phyloP scores from a whole-genome alignment of 208 protist genomes.

The Leishmania major region DNA sequence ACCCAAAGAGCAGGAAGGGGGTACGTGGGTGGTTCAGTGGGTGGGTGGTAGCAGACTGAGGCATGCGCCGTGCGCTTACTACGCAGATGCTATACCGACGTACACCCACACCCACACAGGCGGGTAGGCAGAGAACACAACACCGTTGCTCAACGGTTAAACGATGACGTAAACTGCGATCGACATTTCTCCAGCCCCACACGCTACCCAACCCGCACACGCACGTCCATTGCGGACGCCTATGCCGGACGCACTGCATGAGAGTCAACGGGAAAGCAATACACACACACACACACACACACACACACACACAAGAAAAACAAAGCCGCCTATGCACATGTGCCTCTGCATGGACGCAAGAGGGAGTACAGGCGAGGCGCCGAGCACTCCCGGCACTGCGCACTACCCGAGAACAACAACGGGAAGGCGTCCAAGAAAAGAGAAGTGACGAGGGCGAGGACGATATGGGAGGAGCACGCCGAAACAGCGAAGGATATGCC shows the following conservation, averaged over 20 bases:
- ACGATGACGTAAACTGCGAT: not conserved
- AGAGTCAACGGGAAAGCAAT: not conserved
- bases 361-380: not conserved
- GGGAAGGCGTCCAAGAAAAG: no score
- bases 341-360: no score
- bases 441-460: no score
- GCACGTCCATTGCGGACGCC: not conserved
- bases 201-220: not conserved
- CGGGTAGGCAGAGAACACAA: no score
- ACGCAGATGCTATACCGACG: not conserved
- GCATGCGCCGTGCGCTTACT: not conserved
- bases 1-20: not conserved
- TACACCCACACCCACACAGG: not conserved
- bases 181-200: not conserved
- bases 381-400: not conserved
- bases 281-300: no score
- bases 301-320: not conserved
- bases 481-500: not conserved
- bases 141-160: no score
- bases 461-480: no score
- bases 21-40: not conserved
- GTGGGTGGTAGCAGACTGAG: not conserved
- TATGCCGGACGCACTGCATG: not conserved
- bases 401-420: no score
- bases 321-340: not conserved